Percentiles rank a stretch among this genome's conserved stretches.
phyloP scores from a whole-genome alignment of 306 rosid genomes.

The Benincasa hispida region DNA sequence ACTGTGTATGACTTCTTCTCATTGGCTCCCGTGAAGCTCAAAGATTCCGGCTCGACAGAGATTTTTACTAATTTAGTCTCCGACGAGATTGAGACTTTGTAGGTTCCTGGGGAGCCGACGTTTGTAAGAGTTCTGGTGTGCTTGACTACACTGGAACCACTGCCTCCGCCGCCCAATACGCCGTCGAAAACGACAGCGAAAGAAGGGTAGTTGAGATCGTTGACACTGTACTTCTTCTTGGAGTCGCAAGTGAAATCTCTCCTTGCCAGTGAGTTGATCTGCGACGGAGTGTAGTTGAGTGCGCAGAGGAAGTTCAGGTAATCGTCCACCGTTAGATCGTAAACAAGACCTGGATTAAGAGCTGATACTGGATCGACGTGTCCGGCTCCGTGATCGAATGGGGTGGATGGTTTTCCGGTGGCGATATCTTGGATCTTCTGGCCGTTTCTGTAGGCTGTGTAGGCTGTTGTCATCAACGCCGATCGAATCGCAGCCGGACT shows the following conservation, averaged over 20 bases:
- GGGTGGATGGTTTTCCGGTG: conserved; percentile 44
- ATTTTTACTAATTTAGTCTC: conserved; percentile 26
- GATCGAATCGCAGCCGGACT: conserved; percentile 69
- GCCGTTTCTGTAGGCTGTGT: conserved; percentile 36
- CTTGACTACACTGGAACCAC: conserved; percentile 27
- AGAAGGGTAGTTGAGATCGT: conserved; percentile 57
- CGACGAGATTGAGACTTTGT: conserved; percentile 23
- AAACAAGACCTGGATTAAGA: conserved; percentile 68
- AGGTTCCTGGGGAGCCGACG: conserved; percentile 44
- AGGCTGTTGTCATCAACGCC: conserved; percentile 75
- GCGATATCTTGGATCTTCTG: conserved; percentile 26
- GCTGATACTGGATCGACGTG: conserved; percentile 63
- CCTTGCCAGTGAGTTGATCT: conserved; percentile 28
- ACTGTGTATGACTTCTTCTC: conserved; percentile 54
- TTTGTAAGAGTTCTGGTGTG: conserved; percentile 46
- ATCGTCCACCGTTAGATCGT: conserved; percentile 50
- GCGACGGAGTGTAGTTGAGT: conserved; percentile 26
- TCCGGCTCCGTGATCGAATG: conserved; percentile 62
- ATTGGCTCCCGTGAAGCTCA: conserved; percentile 30
- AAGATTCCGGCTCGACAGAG: conserved; percentile 39
- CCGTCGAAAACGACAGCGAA: conserved; percentile 37
- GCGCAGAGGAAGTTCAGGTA: conserved; percentile 62
- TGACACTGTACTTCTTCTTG: conserved; percentile 32
- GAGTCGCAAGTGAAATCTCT: conserved; percentile 35
- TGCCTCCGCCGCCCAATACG: neutral